A percentile compares a stretch with the other conserved stretches of the same genome.
phyloP scores from a whole-genome alignment of 306 rosid species.

The Prunus salicina region DNA sequence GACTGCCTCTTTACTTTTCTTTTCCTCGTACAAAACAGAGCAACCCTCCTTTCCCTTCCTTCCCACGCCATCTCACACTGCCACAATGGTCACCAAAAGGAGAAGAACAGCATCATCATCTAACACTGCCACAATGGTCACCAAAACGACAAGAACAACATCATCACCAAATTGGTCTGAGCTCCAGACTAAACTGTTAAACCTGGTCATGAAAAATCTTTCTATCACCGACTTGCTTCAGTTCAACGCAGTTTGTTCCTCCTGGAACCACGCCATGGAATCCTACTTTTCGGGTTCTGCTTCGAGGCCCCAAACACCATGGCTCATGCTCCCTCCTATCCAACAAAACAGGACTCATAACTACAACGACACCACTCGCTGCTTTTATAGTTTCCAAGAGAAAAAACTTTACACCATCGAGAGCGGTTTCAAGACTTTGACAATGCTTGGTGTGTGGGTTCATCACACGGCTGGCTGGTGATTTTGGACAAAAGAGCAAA shows the following conservation, averaged over 20 bases:
- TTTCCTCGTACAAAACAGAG: too few species aligned
- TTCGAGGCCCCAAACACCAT: neutral
- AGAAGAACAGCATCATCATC: neutral
- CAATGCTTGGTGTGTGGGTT: neutral
- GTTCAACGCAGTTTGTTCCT: neutral
- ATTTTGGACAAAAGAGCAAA: neutral
- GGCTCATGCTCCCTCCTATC: neutral
- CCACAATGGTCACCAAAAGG: neutral
- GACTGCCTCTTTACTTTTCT: too few species aligned
- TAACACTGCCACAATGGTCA: too few species aligned
- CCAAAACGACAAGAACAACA: neutral
- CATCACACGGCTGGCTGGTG: conserved; percentile 8
- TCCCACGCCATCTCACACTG: too few species aligned
- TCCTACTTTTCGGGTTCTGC: neutral
- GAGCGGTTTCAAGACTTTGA: neutral
- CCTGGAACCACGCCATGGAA: neutral
- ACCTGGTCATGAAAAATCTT: neutral
- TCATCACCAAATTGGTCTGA: neutral
- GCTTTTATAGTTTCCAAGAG: neutral
- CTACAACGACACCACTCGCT: neutral
- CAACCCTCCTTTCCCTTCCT: too few species aligned
- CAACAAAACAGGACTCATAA: neutral
- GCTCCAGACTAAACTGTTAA: neutral
- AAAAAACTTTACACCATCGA: neutral
- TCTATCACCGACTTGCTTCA: neutral